A percentile compares a stretch with the other conserved stretches of the same genome.
phyloP scores from a whole-genome alignment of 352 stramenopile genomes.

The Pythium dissimile region DNA sequence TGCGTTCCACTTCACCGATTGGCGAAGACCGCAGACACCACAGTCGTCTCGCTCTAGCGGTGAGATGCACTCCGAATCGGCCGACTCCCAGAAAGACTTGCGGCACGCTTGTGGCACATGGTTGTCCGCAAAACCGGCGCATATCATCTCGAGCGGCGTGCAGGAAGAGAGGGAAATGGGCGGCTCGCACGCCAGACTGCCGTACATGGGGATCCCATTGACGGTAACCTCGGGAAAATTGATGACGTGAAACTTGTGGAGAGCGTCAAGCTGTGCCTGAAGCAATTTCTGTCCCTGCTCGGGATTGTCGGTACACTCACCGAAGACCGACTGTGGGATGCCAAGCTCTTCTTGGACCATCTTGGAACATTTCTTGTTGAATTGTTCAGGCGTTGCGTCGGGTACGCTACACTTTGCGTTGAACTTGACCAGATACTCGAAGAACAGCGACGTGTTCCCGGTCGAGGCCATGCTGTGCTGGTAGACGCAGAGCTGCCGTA shows the following conservation, averaged over 20 bases:
- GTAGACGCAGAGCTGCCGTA: constrained; percentile 27
- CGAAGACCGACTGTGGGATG: not conserved
- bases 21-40: constrained; percentile 16
- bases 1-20: constrained; percentile 19
- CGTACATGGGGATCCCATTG: constrained; percentile 24
- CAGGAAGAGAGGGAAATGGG: constrained; percentile 23
- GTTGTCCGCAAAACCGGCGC: constrained; percentile 19
- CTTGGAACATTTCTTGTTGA: constrained; percentile 16
- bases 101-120: constrained; percentile 15
- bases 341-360: not conserved
- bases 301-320: constrained; percentile 5
- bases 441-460: constrained; percentile 20
- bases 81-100: constrained; percentile 21
- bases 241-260: constrained; percentile 21
- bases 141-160: constrained; percentile 24
- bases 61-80: not conserved
- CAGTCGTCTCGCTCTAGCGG: constrained; percentile 27
- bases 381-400: constrained; percentile 5
- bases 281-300: constrained; percentile 6
- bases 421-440: constrained; percentile 24
- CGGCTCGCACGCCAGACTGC: constrained; percentile 14
- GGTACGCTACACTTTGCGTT: constrained; percentile 20
- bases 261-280: constrained; percentile 15
- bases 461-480: constrained; percentile 4
- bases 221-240: constrained; percentile 27